Percentiles rank a stretch among this genome's conserved stretches.
Conservation (phyloP, 495 filamentous ascomycete species). For the Rhypophila decipiens region DNA sequence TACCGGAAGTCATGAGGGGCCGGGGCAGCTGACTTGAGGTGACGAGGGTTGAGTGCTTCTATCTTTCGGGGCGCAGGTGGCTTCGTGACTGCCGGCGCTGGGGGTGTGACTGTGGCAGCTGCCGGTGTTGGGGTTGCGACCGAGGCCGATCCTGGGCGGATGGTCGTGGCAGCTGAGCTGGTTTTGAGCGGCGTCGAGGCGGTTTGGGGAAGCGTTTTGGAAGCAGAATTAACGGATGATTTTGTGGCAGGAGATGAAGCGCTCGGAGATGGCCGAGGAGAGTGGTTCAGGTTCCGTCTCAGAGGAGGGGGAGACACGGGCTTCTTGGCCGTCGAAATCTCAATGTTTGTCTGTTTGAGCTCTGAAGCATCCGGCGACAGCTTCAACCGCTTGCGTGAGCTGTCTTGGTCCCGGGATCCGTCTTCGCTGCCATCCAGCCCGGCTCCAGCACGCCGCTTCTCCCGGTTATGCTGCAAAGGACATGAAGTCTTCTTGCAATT, state of each 20-base stretch:
- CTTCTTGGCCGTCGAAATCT: conserved; percentile 10
- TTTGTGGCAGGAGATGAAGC: background rate
- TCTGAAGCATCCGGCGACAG: conserved; percentile 9
- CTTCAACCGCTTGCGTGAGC: conserved; percentile 26
- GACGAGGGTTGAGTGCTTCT: conserved; percentile 72
- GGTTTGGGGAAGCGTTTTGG: background rate
- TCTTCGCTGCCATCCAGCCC: background rate
- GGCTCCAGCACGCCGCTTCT: conserved; percentile 13
- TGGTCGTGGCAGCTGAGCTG: conserved; percentile 2
- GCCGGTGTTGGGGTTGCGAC: background rate
- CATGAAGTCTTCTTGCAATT: conserved; percentile 33
- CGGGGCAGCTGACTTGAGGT: conserved; percentile 59
- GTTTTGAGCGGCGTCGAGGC: background rate
- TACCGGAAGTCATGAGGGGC: conserved; percentile 61
- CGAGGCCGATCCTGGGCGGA: too few species aligned
- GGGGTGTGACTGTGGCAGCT: background rate
- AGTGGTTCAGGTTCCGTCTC: conserved; percentile 26
- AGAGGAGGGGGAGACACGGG: conserved; percentile 29
- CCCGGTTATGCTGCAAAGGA: conserved; percentile 35
- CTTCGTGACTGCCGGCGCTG: conserved; percentile 5
- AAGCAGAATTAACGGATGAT: too few species aligned
- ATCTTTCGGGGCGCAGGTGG: conserved; percentile 21
- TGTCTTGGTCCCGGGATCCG: conserved; percentile 12
- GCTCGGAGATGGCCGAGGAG: background rate
- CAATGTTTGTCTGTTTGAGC: background rate